Conservation (phyloP, 2,329 filamentous ascomycete species). For the Colletotrichum orchidophilum region DNA sequence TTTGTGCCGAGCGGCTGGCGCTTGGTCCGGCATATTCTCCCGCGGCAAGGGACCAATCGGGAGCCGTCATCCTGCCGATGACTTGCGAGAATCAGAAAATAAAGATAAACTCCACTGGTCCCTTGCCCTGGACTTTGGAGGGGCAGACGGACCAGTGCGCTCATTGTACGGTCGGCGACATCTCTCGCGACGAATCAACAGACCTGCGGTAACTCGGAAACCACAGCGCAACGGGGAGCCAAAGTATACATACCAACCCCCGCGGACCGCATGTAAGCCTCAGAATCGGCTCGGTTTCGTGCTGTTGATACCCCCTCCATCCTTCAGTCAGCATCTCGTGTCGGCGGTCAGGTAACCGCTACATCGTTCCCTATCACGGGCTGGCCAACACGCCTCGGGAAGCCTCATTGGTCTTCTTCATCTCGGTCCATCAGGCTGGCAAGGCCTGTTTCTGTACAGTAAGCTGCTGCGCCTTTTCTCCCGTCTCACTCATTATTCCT, state of each 20-base stretch:
- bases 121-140: constrained; percentile 31
- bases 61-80: background rate
- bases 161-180: constrained; percentile 5
- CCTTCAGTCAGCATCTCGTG: background rate
- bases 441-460: constrained; percentile 4
- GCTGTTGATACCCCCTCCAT: background rate
- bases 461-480: constrained; percentile 10
- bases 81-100: background rate
- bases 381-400: background rate
- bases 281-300: background rate
- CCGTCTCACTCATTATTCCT: constrained; percentile 3
- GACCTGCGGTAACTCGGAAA: constrained; percentile 1
- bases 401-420: constrained; percentile 21
- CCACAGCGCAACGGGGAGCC: background rate
- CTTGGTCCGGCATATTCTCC: background rate
- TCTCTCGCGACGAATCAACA: constrained; percentile 13
- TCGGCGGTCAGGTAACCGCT: constrained; percentile 14
- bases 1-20: constrained; percentile 7
- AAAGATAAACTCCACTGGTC: constrained; percentile 21
- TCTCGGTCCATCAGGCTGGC: constrained; percentile 10
- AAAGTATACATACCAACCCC: background rate
- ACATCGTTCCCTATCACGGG: constrained; percentile 17
- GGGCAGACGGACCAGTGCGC: constrained; percentile 20
- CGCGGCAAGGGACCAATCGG: constrained; percentile 18
- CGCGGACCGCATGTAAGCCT: background rate